Base-by-base conservation (phyloP, 1,284 basidiomycete genomes). In the Peniophora sp. region DNA sequence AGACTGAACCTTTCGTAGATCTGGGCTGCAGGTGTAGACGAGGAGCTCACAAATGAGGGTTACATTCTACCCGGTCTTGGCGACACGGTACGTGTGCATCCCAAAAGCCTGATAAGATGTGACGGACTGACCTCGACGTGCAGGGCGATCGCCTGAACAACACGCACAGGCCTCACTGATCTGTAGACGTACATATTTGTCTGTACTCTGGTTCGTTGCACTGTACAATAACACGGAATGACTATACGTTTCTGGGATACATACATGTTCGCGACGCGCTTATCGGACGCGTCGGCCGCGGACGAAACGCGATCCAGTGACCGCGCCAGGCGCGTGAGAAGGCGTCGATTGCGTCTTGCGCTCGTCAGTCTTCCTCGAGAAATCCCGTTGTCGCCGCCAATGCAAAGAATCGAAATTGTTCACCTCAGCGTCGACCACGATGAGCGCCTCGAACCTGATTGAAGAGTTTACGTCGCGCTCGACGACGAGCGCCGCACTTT, bases 21-120 rank as follows among this genome's bases (percentile, higher is more conserved):
- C 48, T 94, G 85, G 83, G 84, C 85, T 35, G 90, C 88, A 22
- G 89, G 81, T 0, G 77, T 95, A 2, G 92, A 97, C 63, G 69
- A 83, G 19, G 64, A 74, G 2, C 66, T 96, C 57, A 93, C 89
- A 1, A 52, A 58, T 0, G 75, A 87, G 39, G 93, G 92, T 8
- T 73, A 92, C 55, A 88, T 96, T 55, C 78, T 72, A 16, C 92
- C 93, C 9, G 93, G 92, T n/a, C 72, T 95, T 43, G 93, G 92
- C 3, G 92, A 95, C 64, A 83, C 89, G 38, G 90, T 89, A 60
- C 65, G 84, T 36, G 3, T 14, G 11, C 2, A 9, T 16, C 24
- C 23, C 16, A 38, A 16, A 14, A n/a, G 14, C n/a, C 47, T 16
- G 9, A 47, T 32, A 50, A 52, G 35, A 39, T 23, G 50, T 5